phyloP scores from a whole-genome alignment of 176 grass and related monocot genomes.

The Carex scoparia region DNA sequence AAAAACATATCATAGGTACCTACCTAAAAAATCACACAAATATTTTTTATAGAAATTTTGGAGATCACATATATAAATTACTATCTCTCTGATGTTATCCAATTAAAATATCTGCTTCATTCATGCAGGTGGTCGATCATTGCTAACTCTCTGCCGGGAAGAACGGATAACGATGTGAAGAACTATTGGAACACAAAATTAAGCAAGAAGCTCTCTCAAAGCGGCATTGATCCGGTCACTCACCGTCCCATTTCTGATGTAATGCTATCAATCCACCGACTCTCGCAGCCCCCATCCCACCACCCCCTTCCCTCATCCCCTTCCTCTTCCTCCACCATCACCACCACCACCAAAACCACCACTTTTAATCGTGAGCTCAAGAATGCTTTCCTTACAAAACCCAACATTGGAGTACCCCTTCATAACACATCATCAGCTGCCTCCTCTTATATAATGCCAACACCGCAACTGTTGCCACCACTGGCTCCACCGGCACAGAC shows the following conservation, averaged over 20 bases:
- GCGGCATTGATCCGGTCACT: conserved; percentile 87
- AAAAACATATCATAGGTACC: neutral
- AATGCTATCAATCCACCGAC: conserved; percentile 30
- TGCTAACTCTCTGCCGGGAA: conserved; percentile 77
- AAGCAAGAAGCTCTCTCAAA: conserved; percentile 86
- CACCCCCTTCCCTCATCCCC: conserved; percentile 18
- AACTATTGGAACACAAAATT: conserved; percentile 99
- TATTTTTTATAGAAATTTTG: neutral
- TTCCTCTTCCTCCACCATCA: conserved; percentile 14
- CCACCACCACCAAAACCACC: neutral
- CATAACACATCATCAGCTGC: conserved; percentile 15
- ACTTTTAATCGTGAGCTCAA: conserved; percentile 42
- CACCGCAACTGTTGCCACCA: conserved; percentile 23
- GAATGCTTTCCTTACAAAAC: conserved; percentile 26
- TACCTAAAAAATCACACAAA: neutral
- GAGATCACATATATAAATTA: neutral
- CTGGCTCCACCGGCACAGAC: conserved; percentile 38
- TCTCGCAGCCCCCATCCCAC: neutral
- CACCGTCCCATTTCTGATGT: conserved; percentile 89
- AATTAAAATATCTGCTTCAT: neutral
- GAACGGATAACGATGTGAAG: conserved; percentile 97
- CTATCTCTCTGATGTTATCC: neutral
- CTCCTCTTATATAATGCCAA: conserved; percentile 16
- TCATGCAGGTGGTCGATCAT: conserved; percentile 88
- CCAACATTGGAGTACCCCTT: conserved; percentile 11